Evolutionary conservation across 176 grass and related monocot genomes (phyloP).

Genomic region (Pharus latifolius): DNA sequence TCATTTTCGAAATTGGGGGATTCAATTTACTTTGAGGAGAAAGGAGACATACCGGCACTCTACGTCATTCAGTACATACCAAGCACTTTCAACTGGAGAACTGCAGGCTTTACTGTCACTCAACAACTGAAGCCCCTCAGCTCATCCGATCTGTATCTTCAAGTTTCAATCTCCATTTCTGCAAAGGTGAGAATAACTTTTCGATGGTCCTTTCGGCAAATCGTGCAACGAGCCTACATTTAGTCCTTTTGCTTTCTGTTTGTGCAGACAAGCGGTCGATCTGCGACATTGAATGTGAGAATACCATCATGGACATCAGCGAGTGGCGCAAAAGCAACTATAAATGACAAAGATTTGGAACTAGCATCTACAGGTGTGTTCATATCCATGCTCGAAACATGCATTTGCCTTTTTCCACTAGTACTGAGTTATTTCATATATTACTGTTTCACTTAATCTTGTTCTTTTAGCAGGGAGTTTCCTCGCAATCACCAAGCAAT

Average conservation of each 20-base stretch:
- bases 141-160: slow-evolving; percentile 54
- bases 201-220: background rate
- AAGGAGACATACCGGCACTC: slow-evolving; percentile 32
- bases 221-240: background rate
- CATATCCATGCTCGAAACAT: background rate
- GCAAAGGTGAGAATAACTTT: slow-evolving; percentile 18
- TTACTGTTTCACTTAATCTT: background rate
- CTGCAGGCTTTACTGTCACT: slow-evolving; percentile 40
- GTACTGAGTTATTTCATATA: background rate
- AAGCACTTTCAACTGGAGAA: slow-evolving; percentile 73
- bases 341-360: slow-evolving; percentile 51
- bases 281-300: slow-evolving; percentile 51
- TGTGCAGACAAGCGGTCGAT: slow-evolving; percentile 33
- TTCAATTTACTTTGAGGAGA: slow-evolving; percentile 88
- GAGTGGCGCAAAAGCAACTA: slow-evolving; percentile 34
- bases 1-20: slow-evolving; percentile 92
- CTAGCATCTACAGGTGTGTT: slow-evolving; percentile 52
- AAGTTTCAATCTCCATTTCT: slow-evolving; percentile 46
- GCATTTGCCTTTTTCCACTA: background rate
- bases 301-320: slow-evolving; percentile 76
- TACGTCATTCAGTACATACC: slow-evolving; percentile 82
- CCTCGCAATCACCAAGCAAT: slow-evolving; percentile 51
- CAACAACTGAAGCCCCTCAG: slow-evolving; percentile 39
- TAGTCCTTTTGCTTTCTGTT: background rate
- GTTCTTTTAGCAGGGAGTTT: slow-evolving; percentile 42